Conservation (phyloP, 169 alveolate genomes). For the Eimeria necatrix region DNA sequence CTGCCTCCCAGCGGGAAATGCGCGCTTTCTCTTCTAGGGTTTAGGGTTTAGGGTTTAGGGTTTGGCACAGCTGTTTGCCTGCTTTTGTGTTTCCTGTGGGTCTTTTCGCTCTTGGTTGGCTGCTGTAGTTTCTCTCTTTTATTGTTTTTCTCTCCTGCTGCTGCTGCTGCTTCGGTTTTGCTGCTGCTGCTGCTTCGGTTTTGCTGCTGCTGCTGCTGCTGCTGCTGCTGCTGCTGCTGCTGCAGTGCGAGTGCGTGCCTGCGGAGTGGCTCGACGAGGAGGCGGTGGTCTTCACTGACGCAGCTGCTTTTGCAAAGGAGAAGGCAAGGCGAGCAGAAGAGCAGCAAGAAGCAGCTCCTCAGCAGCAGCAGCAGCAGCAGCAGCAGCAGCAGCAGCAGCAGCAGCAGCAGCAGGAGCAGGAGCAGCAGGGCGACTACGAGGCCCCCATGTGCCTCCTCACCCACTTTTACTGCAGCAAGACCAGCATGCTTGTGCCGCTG, state of each 20-base stretch:
- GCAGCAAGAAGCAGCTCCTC: no score
- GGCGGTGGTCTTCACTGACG: neutral
- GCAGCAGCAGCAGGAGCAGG: neutral
- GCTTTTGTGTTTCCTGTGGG: no score
- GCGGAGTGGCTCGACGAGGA: conserved; percentile 37
- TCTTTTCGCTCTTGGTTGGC: no score
- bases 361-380: no score
- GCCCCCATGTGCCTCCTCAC: neutral
- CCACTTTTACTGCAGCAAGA: conserved; percentile 8
- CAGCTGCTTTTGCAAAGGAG: neutral
- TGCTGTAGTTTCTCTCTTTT: no score
- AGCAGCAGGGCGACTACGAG: neutral
- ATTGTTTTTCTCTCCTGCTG: no score
- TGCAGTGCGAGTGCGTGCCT: conserved; percentile 21
- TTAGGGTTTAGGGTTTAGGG: no score
- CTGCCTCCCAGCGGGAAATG: neutral
- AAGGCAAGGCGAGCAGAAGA: neutral
- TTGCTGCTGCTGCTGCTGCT: neutral
- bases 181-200: no score
- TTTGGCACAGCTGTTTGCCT: no score
- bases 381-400: no score
- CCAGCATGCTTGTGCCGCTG: neutral
- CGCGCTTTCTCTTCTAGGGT: no score
- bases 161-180: no score
- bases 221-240: neutral